These are phyloP conservation scores for Heliosperma pusillum DNA, from an alignment of 148 eudicot genomes.

Conservation along the genomic window DNA sequence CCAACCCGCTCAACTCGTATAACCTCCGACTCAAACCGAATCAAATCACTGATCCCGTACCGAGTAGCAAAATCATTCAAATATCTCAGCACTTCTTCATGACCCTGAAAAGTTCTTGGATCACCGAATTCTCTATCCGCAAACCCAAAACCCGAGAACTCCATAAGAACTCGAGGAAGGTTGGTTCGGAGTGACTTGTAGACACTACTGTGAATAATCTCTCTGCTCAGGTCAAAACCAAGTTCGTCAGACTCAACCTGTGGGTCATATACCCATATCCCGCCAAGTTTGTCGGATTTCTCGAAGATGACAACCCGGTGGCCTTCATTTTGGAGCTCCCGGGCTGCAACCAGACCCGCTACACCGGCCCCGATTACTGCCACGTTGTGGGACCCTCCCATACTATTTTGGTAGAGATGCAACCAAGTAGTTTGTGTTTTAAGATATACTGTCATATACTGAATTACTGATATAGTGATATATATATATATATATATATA, in stretches of 20 bases:
- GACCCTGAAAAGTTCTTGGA: constrained; percentile 46
- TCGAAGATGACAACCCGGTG: constrained; percentile 43
- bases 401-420: no score
- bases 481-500: no score
- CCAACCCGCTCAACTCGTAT: constrained; percentile 43
- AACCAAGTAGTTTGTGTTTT: no score
- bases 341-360: constrained; percentile 39
- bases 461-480: no score
- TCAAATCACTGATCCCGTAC: constrained; percentile 40
- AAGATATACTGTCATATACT: no score
- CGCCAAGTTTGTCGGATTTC: constrained; percentile 45
- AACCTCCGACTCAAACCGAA: constrained; percentile 44
- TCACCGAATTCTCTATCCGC: constrained; percentile 29
- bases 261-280: constrained; percentile 50
- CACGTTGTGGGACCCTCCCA: constrained; percentile 20
- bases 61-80: constrained; percentile 41
- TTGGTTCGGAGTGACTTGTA: constrained; percentile 50
- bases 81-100: constrained; percentile 44
- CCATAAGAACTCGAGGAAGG: constrained; percentile 45
- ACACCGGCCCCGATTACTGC: constrained; percentile 62
- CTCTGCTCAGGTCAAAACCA: constrained; percentile 36
- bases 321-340: constrained; percentile 39
- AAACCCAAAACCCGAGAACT: constrained; percentile 46
- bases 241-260: constrained; percentile 40
- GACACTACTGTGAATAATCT: constrained; percentile 45